These are phyloP conservation scores for Hypoxylon cercidicola DNA, from an alignment of 495 filamentous ascomycete species.

Conservation along the genomic window DNA sequence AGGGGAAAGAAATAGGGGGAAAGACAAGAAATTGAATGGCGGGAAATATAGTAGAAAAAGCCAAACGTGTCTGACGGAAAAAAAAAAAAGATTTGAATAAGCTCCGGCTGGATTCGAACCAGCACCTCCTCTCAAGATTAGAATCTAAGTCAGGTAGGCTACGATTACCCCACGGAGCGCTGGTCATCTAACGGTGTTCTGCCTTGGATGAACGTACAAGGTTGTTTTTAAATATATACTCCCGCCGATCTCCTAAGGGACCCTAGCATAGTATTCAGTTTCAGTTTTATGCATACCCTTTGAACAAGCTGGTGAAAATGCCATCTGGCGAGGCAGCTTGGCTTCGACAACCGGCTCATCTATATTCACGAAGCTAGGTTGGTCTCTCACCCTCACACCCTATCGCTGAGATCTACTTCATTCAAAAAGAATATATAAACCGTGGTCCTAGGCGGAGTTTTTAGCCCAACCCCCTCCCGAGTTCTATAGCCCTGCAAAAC, in stretches of 20 bases:
- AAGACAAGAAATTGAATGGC: too few species aligned
- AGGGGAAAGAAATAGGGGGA: neutral
- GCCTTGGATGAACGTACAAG: too few species aligned
- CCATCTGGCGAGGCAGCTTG: neutral
- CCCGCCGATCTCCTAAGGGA: too few species aligned
- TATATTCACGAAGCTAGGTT: conserved; percentile 34
- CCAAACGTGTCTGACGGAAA: neutral
- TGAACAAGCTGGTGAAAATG: too few species aligned
- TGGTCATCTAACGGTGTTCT: too few species aligned
- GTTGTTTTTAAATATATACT: too few species aligned
- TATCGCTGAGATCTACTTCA: conserved; percentile 34
- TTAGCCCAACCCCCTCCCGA: conserved; percentile 29
- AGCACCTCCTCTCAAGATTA: neutral
- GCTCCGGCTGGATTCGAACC: neutral
- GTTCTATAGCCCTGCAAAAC: conserved; percentile 46
- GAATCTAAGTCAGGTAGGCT: neutral
- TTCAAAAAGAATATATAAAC: conserved; percentile 29
- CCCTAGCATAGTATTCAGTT: too few species aligned
- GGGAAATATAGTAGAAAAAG: too few species aligned
- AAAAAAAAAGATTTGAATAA: neutral
- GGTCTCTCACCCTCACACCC: conserved; percentile 4
- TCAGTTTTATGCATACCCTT: too few species aligned
- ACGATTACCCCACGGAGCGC: neutral
- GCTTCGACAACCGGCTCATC: conserved; percentile 18
- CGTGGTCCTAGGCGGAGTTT: conserved; percentile 32